A percentile compares a stretch with the other conserved stretches of the same genome.
These are phyloP conservation scores for Metschnikowia orientalis DNA, from an alignment of 805 yeast species.

Conservation along the genomic window DNA sequence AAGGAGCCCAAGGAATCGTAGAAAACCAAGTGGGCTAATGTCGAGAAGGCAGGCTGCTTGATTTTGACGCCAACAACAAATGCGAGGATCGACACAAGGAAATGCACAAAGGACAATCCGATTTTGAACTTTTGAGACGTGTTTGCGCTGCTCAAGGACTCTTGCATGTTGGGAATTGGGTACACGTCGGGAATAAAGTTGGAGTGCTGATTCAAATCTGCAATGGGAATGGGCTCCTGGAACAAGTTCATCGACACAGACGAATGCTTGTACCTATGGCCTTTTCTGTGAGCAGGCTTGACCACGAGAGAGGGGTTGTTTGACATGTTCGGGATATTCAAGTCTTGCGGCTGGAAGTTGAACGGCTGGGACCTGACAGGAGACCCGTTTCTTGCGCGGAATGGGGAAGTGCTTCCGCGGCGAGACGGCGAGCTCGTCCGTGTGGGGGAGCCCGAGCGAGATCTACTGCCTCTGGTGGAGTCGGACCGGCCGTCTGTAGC, in stretches of 20 bases:
- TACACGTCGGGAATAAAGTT: slow-evolving; percentile 56
- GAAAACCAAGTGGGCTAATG: slow-evolving; percentile 80
- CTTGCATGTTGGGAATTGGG: slow-evolving; percentile 68
- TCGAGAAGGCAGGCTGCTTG: slow-evolving; percentile 58
- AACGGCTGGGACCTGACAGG: slow-evolving; percentile 45
- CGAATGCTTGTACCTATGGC: slow-evolving; percentile 93
- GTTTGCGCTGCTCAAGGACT: slow-evolving; percentile 58
- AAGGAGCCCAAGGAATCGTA: slow-evolving; percentile 81
- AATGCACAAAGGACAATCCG: slow-evolving; percentile 56
- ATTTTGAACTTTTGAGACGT: slow-evolving; percentile 55
- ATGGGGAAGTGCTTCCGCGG: slow-evolving; percentile 11
- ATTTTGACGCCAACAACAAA: slow-evolving; percentile 58
- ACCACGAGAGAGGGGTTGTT: slow-evolving; percentile 18
- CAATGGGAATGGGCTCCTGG: slow-evolving; percentile 73
- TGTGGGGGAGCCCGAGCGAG: slow-evolving; percentile 25
- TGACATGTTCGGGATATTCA: slow-evolving; percentile 18
- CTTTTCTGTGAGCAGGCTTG: slow-evolving; percentile 75
- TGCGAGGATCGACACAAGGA: slow-evolving; percentile 48
- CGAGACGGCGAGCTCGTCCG: slow-evolving; percentile 30
- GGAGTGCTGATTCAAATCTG: slow-evolving; percentile 48
- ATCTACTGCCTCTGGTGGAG: slow-evolving; percentile 12
- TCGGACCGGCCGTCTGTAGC: neutral
- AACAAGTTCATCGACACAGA: slow-evolving; percentile 94
- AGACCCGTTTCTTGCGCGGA: slow-evolving; percentile 10
- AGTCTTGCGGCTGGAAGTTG: slow-evolving; percentile 57